phyloP scores from a whole-genome alignment of 192 early-diverging fungal species.

The Entomortierella beljakovae region DNA sequence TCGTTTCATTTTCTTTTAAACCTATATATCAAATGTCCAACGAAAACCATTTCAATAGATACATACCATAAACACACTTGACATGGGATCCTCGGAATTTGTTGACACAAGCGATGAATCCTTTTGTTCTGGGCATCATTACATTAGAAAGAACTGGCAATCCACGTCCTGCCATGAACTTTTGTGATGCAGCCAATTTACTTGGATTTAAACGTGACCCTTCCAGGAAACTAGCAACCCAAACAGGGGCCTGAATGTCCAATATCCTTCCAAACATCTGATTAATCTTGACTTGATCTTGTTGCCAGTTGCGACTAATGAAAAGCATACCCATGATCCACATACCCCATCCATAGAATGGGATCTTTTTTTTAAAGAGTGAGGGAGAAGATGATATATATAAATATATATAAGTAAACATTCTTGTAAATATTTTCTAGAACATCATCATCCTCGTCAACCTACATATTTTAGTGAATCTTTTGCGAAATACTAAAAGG shows the following conservation, averaged over 20 bases:
- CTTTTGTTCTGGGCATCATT: conserved; percentile 66
- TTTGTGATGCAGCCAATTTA: conserved; percentile 62
- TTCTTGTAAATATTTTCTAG: background rate
- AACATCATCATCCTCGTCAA: background rate
- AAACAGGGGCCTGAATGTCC: conserved; percentile 61
- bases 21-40: too few species aligned
- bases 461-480: conserved; percentile 70
- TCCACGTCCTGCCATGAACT: conserved; percentile 59
- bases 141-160: conserved; percentile 60
- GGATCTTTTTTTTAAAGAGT: too few species aligned
- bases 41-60: too few species aligned
- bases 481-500: conserved; percentile 67
- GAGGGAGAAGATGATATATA: background rate
- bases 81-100: conserved; percentile 66
- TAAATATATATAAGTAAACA: background rate
- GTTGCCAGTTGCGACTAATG: conserved; percentile 66
- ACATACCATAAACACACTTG: conserved; percentile 68
- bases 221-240: conserved; percentile 68
- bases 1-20: too few species aligned
- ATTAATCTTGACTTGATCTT: conserved; percentile 62
- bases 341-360: conserved; percentile 73
- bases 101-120: conserved; percentile 64
- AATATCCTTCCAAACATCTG: conserved; percentile 64
- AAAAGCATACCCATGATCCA: conserved; percentile 72
- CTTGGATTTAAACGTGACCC: conserved; percentile 63